Evolutionary conservation across 805 yeast species (phyloP), one percentile per base, ranked within the genome.

Genomic region (Starmerella asiatica): DNA sequence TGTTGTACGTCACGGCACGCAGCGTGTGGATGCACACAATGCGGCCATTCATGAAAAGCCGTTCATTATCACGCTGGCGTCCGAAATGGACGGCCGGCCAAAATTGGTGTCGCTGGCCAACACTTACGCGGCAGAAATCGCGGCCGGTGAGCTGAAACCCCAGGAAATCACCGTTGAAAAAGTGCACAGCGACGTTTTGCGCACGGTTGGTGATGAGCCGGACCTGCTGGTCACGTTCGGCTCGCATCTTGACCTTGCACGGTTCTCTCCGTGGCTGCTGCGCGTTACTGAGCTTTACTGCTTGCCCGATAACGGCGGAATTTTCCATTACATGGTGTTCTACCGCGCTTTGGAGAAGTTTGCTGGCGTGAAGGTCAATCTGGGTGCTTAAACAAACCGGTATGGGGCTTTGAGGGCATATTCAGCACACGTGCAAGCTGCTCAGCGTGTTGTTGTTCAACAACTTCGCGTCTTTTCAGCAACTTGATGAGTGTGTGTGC

Each of bases 181-280:
- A 43, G 72, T 91, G 29, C 88, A 86, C 57, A 39, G 40, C 24
- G 55, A 57, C 37, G 44, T 60, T 45, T 36, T 66, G 29, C 82
- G 75, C 50, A 64, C 84, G 38, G 91, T 85, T 14, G 91, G 94
- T 1, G 69, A 68, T n/a, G 98, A 91, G 57, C 97, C 98, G 0
- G 98, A 91, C 56, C 68, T 91, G 47, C 64, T 91, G 35, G 65
- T 91, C 23, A 62, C 81, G 38, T 91, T 88, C 57, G 84, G 84
- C 17, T 94, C 96, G n/a, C 67, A 69, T 11, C 65, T 91, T 47
- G 93, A 85, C 56, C 68, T 91, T 36, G 93, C 85, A 59, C 96
- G 94, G 15, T 91, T 77, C 58, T 97, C 97, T 17, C 98, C 98
- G 21, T 91, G 98, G 98, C 97, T 88, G 56, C 73, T 84, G 27